phyloP scores from a whole-genome alignment of 1,284 basidiomycete genomes.

The Xanthoconium separans region DNA sequence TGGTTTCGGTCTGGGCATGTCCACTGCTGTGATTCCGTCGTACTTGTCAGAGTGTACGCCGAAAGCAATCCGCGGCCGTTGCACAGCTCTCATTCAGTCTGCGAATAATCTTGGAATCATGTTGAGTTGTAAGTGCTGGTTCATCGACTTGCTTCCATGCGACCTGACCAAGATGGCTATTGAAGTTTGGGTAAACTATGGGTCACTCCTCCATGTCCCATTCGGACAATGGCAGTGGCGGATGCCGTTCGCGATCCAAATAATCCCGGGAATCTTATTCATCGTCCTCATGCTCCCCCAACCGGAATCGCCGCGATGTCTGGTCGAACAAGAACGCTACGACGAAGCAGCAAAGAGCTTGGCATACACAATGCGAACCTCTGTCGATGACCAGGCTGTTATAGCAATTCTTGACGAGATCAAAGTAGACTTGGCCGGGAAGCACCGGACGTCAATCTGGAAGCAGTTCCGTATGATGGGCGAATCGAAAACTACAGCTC shows the following conservation, averaged over 20 bases:
- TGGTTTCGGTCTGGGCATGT: conserved; percentile 51
- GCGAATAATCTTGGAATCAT: conserved; percentile 49
- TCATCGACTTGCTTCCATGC: not conserved
- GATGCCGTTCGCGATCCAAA: conserved; percentile 54
- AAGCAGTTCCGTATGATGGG: conserved; percentile 45
- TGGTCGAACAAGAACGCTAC: conserved; percentile 51
- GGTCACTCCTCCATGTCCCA: conserved; percentile 36
- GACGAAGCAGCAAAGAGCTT: conserved; percentile 51
- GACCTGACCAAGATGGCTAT: conserved; percentile 1
- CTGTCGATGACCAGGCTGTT: conserved; percentile 42
- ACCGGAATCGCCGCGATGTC: conserved; percentile 62
- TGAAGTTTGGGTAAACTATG: conserved; percentile 50
- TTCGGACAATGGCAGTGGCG: conserved; percentile 49
- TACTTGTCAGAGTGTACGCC: conserved; percentile 61
- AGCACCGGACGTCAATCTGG: conserved; percentile 36
- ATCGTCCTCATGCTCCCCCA: conserved; percentile 48
- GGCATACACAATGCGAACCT: conserved; percentile 43
- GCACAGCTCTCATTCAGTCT: conserved; percentile 57
- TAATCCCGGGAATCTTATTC: conserved; percentile 52
- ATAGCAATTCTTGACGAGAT: conserved; percentile 50
- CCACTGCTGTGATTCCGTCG: conserved; percentile 53
- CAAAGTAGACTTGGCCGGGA: conserved; percentile 48
- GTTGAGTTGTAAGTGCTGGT: conserved; percentile 45
- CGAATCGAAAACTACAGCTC: conserved; percentile 41
- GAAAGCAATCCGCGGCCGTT: conserved; percentile 53